Conservation (phyloP, 257 asterid genomes). For the Phtheirospermum japonicum region DNA sequence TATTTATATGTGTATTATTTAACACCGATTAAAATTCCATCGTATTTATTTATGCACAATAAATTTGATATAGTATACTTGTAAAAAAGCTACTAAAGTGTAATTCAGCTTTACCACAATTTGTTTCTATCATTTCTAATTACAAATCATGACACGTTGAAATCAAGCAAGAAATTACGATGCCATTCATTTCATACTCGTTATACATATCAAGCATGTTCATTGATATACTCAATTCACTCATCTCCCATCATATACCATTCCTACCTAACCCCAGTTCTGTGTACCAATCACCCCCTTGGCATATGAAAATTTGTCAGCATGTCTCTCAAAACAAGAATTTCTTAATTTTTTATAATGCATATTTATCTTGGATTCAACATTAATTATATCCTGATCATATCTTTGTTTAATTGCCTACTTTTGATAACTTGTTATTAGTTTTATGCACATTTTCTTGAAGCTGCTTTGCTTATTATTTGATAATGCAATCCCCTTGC, state of each 20-base stretch:
- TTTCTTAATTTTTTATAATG: background rate
- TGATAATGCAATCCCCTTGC: constrained; percentile 11
- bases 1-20: too few relatives aligned
- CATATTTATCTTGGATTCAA: constrained; percentile 8
- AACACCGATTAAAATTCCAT: too few relatives aligned
- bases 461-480: constrained; percentile 8
- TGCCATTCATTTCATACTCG: background rate
- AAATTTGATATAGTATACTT: background rate
- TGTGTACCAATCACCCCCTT: too few relatives aligned
- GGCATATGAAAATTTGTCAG: too few relatives aligned
- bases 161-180: background rate
- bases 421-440: background rate
- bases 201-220: background rate
- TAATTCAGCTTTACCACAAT: background rate
- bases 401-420: constrained; percentile 10
- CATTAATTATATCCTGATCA: background rate
- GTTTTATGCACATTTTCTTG: constrained; percentile 2
- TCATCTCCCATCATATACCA: background rate
- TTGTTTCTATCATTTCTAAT: background rate
- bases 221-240: background rate
- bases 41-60: too few relatives aligned
- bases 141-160: background rate
- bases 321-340: too few relatives aligned
- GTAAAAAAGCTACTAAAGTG: background rate
- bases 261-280: too few relatives aligned